These are phyloP conservation scores for Yarrowia sp. DNA, from an alignment of 805 yeast species.

Conservation along the genomic window DNA sequence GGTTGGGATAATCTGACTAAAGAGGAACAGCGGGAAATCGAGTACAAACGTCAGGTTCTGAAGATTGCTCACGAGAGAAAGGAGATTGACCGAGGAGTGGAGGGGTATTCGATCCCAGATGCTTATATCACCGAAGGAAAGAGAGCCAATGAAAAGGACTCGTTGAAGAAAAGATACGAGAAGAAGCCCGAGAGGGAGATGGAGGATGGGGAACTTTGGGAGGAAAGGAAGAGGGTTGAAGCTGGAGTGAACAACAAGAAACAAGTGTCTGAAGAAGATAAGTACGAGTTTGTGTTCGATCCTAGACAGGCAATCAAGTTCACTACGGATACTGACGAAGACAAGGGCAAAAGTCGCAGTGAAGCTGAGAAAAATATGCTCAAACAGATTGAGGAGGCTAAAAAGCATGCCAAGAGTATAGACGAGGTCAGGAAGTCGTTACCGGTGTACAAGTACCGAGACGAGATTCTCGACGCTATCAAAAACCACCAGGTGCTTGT, in stretches of 20 bases:
- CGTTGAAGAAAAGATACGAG: slow-evolving; percentile 17
- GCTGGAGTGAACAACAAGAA: no score
- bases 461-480: slow-evolving; percentile 66
- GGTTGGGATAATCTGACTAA: slow-evolving; percentile 63
- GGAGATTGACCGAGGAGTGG: slow-evolving; percentile 50
- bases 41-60: slow-evolving; percentile 59
- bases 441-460: slow-evolving; percentile 75
- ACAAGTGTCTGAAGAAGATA: slow-evolving; percentile 46
- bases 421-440: slow-evolving; percentile 60
- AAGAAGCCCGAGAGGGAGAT: slow-evolving; percentile 8
- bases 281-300: slow-evolving; percentile 81
- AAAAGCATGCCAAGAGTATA: slow-evolving; percentile 49
- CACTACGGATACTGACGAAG: slow-evolving; percentile 54
- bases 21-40: slow-evolving; percentile 60
- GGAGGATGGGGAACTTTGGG: slow-evolving; percentile 41
- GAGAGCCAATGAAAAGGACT: slow-evolving; percentile 61
- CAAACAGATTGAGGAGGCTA: slow-evolving; percentile 50
- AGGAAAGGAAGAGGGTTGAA: slow-evolving; percentile 58
- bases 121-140: slow-evolving; percentile 63
- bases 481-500: slow-evolving; percentile 69
- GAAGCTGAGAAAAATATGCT: slow-evolving; percentile 42
- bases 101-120: slow-evolving; percentile 62
- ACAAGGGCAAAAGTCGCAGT: slow-evolving; percentile 50
- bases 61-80: slow-evolving; percentile 54
- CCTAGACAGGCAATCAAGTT: slow-evolving; percentile 66